Evolutionary conservation across 352 stramenopile genomes (phyloP), one percentile per base, ranked within the genome.

Genomic region (Phytophthora multivora): DNA sequence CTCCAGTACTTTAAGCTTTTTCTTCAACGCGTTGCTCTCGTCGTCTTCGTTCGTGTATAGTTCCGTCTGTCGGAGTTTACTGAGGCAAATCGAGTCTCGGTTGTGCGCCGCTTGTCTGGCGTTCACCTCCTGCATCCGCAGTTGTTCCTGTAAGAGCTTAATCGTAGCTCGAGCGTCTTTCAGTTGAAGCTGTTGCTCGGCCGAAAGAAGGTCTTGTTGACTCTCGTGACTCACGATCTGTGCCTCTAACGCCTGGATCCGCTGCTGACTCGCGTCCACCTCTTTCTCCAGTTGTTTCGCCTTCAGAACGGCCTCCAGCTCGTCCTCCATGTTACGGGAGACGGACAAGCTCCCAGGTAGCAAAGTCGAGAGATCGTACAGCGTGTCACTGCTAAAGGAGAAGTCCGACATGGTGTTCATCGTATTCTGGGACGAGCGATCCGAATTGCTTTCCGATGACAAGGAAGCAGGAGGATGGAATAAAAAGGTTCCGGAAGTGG

Each of bases 1-100:
- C 33, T 91, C 82, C 21, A 91, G 59, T n/a, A 94, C 60, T 30
- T 86, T 86, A 1, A 89, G 69, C 38, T 91, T 85, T 51, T 85
- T 79, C 41, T 83, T 82, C 12, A 90, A 67, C 4, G 82, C 77
- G 4, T 64, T 60, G 23, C 73, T 86, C 26, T 90, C 80, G 13
- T 84, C 80, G 3, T 75, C 66, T 21, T 62, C 60, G 36, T 47
- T 73, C 2, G 59, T 43, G 56, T 76, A 75, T 9, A 73, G 26
- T 40, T 80, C 77, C 0, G 70, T 72, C 33, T 79, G 70, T 19
- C 75, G 60, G 31, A 86, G 31, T 28, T 88, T 77, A 7, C 63
- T 72, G 19, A 89, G 19, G 46, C 75, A 90, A 35, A 89, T 78
- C 2, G 82, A 86, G 66, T 88, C 79, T 42, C 82, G 52, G n/a